Evolutionary conservation across 345 rosid genomes (phyloP), one percentile per base, ranked within the genome.

Genomic region (Citrus reticulata): DNA sequence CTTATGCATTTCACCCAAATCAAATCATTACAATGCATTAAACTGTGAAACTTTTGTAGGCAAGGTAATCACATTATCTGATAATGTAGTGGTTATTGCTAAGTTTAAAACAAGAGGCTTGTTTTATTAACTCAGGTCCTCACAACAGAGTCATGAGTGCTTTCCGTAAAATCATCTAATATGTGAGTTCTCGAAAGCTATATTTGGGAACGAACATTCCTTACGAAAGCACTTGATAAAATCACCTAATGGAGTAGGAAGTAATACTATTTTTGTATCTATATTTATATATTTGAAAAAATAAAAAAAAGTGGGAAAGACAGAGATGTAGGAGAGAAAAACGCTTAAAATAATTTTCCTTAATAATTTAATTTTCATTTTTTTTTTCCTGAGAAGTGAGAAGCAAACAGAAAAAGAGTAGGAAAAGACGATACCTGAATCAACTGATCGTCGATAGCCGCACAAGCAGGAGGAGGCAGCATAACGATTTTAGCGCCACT

Each of bases 381-480:
- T 17, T 30, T 37, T 25, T 68, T 78, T 24, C 63, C 54, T 20
- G 35, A 68, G 72, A 74, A 67, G 14, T 49, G 66, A 82, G 68
- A 55, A 72, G 20, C 51, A 42, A 42, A 42, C 16, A 46, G 51
- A 13, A 46, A 13, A 46, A 13, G 51, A 46, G 51, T 11, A 3
- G 51, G 51, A 46, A 68, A 32, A 72, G 46, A 11, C 7, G 6
- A 55, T 2, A 91, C 95, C 93, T 90, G 94, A 83, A 92, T 88
- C 78, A 92, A 77, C 68, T 85, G 65, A 60, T 90, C 96, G 32
- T 19, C 83, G 25, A 62, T 84, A 7, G 84, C 68, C 0, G 88
- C 93, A 10, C 94, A 89, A 30, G 22, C 51, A 4, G 94, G 97
- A 35, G 94, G 85, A 72, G 89, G 90, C 70, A 92, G 77, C 71